Evolutionary conservation across 2,329 filamentous ascomycete species (phyloP), one percentile per base, ranked within the genome.

Genomic region (Scedosporium dehoogii): DNA sequence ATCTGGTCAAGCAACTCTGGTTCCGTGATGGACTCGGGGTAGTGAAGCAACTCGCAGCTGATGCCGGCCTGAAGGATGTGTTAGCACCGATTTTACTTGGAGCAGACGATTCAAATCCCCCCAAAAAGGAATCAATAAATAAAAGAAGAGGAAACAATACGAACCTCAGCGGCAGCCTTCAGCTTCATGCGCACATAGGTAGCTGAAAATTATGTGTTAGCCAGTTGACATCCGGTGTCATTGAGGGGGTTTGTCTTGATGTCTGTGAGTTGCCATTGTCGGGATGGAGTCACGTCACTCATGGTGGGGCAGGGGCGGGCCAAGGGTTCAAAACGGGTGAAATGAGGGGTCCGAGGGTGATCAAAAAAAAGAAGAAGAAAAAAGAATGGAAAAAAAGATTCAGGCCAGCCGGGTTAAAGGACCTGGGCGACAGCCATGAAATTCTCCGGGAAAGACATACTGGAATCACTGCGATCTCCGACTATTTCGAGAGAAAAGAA

Each of bases 181-280:
- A 97, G 80, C 81, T 99, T 99, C 94, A 99, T 99, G 78, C 92
- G 92, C 77, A 99, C 93, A 89, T 99, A 99, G 60, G 93, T 97
- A 71, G 88, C 90, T 93, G 70, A 66, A 66, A 63, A 63, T 64
- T 66, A 69, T 73, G 69, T 74, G 71, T 73, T 70, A 71, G 68
- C 53, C 18, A 23, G 18, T 14, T 21, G 14, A 9, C 14, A 16
- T 38, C 10, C 9, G 10, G 10, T 1, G 10, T 38, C 33, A 14
- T 38, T 12, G 10, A 4, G 33, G 3, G 33, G 33, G 3, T 38
- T 38, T 3, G 12, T 38, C 33, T 38, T 38, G 33, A 38, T 38
- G 33, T 38, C 10, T 14, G 33, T 33, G 33, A 48, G 16, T 48
- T 18, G 44, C 44, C 16, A 48, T 48, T 48, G 44, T 48, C 44